Evolutionary conservation across 2,329 filamentous ascomycete species (phyloP).

Genomic region (Clarireedia sp.): DNA sequence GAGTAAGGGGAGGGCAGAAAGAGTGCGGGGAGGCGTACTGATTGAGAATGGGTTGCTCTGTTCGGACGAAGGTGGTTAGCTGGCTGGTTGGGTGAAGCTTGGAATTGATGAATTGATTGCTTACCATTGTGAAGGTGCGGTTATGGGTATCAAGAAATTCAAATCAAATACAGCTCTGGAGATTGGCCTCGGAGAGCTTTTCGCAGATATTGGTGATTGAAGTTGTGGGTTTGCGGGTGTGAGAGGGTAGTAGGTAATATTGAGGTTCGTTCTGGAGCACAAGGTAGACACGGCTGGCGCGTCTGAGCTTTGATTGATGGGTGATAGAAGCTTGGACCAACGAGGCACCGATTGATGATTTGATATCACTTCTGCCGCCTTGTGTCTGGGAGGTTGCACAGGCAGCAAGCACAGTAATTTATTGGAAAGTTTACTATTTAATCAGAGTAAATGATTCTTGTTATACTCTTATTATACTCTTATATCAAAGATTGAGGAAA

Average conservation of each 20-base stretch:
- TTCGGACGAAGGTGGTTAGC: constrained; percentile 27
- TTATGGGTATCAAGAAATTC: background rate
- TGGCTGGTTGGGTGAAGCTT: constrained; percentile 1
- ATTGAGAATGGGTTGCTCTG: constrained; percentile 91
- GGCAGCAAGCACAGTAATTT: background rate
- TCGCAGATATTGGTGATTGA: background rate
- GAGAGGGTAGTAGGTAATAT: constrained; percentile 10
- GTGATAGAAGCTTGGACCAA: constrained; percentile 27
- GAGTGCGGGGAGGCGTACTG: constrained; percentile 48
- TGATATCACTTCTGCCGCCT: background rate
- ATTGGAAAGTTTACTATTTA: background rate
- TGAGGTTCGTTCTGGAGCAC: constrained; percentile 11
- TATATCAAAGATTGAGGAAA: too few relatives aligned
- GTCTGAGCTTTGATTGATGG: constrained; percentile 11
- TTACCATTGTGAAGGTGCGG: constrained; percentile 24
- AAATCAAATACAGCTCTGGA: constrained; percentile 2
- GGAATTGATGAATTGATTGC: constrained; percentile 1
- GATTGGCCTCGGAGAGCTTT: background rate
- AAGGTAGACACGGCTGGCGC: constrained; percentile 30
- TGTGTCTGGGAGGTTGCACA: background rate
- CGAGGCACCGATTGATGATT: constrained; percentile 20
- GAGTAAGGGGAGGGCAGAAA: background rate
- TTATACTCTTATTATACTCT: too few relatives aligned
- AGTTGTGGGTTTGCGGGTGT: constrained; percentile 12
- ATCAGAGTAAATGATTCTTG: too few relatives aligned